Base-by-base conservation (phyloP, 768 basidiomycete species). In the Tylopilus vinaceipallidus region DNA sequence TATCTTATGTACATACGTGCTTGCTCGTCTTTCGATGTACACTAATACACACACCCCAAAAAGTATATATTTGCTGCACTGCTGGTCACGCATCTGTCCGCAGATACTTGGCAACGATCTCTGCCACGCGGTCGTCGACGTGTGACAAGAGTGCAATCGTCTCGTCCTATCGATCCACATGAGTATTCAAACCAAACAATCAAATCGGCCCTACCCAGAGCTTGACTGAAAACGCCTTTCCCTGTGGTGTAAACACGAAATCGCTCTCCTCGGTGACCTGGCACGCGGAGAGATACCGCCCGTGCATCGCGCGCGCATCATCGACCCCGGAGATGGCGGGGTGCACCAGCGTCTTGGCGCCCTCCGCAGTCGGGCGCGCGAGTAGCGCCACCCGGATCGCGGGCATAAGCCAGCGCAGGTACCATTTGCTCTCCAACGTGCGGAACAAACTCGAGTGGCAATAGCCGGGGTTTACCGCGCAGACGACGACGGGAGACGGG, bases 401-500 rank as follows among this genome's bases (percentile, higher is more conserved):
- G n/a, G n/a, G n/a, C n/a, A n/a, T 54, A 6, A 62, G 35, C 8
- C 45, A 1, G 3, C 26, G 30, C 13, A 48, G n/a, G 2, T 53
- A 0, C 47, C 54, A 49, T 19, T 39, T 36, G 9, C 20, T 24
- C 8, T 23, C 24, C 2, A 37, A 32, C 8, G 50, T 45, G 24
- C 69, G 64, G 29, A 26, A 44, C 12, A 74, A 55, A 5, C 48
- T 42, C 7, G 72, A 69, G n/a, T 52, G 19, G 22, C 67, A 74
- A 46, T 60, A 66, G 3, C 74, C 73, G 0, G 73, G 72, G 44
- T 67, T 53, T 27, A 65, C 58, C 29, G 56, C 35, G 33, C 58
- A 63, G 22, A 59, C 52, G 8, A 70, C 46, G 11, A 74, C 27
- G 5, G 65, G 36, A 3, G 65, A 35, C 3, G 53, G 4, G 54